Base-by-base conservation (phyloP, 345 rosid genomes). In the Gynandropsis gynandra region DNA sequence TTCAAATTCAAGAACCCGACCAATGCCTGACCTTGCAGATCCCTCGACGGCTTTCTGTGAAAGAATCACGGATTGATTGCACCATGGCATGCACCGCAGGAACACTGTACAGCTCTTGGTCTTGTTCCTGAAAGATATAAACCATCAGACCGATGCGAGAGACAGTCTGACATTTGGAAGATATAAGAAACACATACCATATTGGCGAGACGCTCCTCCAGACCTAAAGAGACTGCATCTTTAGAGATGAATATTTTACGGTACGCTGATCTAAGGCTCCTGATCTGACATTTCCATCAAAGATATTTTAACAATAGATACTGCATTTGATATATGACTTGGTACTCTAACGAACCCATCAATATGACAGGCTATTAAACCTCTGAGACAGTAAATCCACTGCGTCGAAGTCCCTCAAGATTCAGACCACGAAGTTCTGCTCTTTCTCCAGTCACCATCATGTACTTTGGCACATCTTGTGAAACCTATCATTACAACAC, bases 391-490 rank as follows among this genome's bases (percentile, higher is more conserved):
- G 69, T 72, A 62, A 87, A 87, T 69, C 90, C 88, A 75, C 56
- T 66, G 36, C 95, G 88, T 42, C 75, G 80, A 59, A 87, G 95
- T 50, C 98, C 95, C 58, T 87, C 93, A 40, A 82, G 68, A 71
- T 92, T 87, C 65, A 87, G 67, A 72, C 98, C 95, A 5, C 83
- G 89, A 68, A 92, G 85, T 67, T 79, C 86, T 15, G 95, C 86
- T 75, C 96, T 77, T 68, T 81, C 93, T 61, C 95, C 95, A 52
- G 87, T 64, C 51, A 92, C 96, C 98, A 92, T 78, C 56, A 73
- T 73, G 71, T 79, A 92, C 65, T 65, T 87, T 36, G 95, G 98
- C 34, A 92, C 95, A 71, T 92, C 96, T 78, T 92, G 95, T 41
- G 96, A 67, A 60, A 87, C 86, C 96, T 90, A 54, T 46, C 46